These are phyloP conservation scores for Saccharomycopsis babjevae DNA, from an alignment of 805 yeast species.

Conservation along the genomic window DNA sequence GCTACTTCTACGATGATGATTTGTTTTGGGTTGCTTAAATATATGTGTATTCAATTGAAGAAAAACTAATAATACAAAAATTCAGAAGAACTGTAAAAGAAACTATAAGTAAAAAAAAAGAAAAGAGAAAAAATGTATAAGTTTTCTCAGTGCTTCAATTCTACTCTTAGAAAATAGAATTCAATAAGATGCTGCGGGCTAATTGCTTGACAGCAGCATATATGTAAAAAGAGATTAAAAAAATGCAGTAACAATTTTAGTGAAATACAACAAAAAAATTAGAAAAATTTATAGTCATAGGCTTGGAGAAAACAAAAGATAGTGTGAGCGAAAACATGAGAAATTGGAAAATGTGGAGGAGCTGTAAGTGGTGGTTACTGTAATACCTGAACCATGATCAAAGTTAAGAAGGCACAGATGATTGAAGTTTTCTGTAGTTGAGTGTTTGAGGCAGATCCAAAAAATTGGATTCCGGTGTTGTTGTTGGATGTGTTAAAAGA, in stretches of 20 bases:
- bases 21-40: neutral
- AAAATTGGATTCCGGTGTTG: neutral
- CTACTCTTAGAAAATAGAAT: neutral
- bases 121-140: neutral
- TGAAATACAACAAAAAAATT: neutral
- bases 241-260: neutral
- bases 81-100: neutral
- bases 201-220: neutral
- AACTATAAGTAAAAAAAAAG: neutral
- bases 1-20: neutral
- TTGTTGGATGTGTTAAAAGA: neutral
- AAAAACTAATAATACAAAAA: neutral
- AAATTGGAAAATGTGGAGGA: neutral
- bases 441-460: slow-evolving; percentile 1
- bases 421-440: neutral
- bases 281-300: neutral
- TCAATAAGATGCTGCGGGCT: neutral
- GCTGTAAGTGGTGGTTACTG: neutral
- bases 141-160: neutral
- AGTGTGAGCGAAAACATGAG: neutral
- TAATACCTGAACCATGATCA: neutral
- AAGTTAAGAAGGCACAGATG: neutral
- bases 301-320: neutral
- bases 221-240: neutral
- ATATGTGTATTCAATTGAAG: neutral